Evolutionary conservation across 2,329 filamentous ascomycete species (phyloP).

Genomic region (Penicillium sp.): DNA sequence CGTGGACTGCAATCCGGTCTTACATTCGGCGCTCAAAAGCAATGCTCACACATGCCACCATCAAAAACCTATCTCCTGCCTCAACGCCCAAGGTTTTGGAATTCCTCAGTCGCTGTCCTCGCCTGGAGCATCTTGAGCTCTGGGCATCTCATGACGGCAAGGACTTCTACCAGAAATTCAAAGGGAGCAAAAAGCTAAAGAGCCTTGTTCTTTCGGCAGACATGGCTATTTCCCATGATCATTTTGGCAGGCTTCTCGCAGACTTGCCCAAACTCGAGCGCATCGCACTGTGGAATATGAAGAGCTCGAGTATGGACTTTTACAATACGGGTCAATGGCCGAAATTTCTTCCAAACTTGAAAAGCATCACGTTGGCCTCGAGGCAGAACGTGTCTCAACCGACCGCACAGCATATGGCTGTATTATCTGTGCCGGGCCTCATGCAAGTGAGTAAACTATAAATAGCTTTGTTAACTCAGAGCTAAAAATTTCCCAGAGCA

Average conservation of each 20-base stretch:
- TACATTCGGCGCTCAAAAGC: conserved; percentile 40
- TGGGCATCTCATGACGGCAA: conserved; percentile 20
- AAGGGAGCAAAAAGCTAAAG: conserved; percentile 28
- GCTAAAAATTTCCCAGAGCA: background rate
- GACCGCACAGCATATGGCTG: background rate
- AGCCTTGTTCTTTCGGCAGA: conserved; percentile 28
- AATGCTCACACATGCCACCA: conserved; percentile 33
- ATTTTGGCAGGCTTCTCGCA: conserved; percentile 27
- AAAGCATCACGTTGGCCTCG: conserved; percentile 29
- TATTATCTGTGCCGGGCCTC: background rate
- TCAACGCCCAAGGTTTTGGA: conserved; percentile 31
- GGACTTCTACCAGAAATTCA: conserved; percentile 30
- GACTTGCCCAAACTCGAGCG: conserved; percentile 32
- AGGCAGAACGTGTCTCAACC: conserved; percentile 3
- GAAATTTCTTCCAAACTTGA: conserved; percentile 32
- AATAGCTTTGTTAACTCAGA: background rate
- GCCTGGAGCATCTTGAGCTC: conserved; percentile 36
- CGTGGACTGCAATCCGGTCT: conserved; percentile 34
- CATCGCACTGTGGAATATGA: conserved; percentile 27
- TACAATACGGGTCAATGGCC: conserved; percentile 23
- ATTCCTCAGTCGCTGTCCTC: conserved; percentile 37
- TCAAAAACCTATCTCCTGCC: conserved; percentile 31
- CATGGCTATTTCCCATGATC: conserved; percentile 27
- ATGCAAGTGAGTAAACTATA: background rate
- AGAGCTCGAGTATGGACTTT: conserved; percentile 5